Base-by-base conservation (phyloP, 2,329 filamentous ascomycete genomes). In the Cercospora canescens region DNA sequence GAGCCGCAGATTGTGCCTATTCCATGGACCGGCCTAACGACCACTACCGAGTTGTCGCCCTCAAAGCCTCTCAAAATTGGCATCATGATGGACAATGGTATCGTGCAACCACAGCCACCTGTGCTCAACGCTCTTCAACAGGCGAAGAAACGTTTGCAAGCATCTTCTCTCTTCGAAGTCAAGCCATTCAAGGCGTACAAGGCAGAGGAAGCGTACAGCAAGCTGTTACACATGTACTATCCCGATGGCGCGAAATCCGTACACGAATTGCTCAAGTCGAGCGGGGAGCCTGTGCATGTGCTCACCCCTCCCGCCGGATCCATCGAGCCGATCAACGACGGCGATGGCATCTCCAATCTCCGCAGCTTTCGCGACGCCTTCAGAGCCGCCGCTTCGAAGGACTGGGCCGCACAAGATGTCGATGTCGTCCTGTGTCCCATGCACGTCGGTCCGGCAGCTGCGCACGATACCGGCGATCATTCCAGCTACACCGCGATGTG, bases 401-500 rank as follows among this genome's bases (percentile, higher is more conserved):
- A 56, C n/a, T 56, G 52, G 52, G n/a, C 28, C 11, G 5, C 28
- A 11, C 52, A 56, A 8, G 52, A 56, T 24, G 37, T 65, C 8
- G 63, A 65, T 8, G 50, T 65, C 18, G 84, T 90, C 34, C 78
- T 91, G 1, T 88, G 85, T 62, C 88, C 88, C 0, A 84, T 81
- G 0, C 84, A 83, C 0, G 85, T 86, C 1, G 82, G 84, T 2
- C 79, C 80, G 3, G 85, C 86, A 18, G 84, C 81, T 3, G 77
- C 84, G 67, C 81, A 87, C 69, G 75, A 86, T 69, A 76, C 80
- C 63, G 72, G 89, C 75, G 80, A 76, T 37, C 86, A 85, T 68
- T 91, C 88, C 87, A 84, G 84, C 1, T 91, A 91, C 68, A 89
- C 87, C 0, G 79, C 84, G 0, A 83, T 88, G 66, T 91, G 88